Base-by-base conservation (phyloP, 306 rosid species). In the Begonia loranthoides region DNA sequence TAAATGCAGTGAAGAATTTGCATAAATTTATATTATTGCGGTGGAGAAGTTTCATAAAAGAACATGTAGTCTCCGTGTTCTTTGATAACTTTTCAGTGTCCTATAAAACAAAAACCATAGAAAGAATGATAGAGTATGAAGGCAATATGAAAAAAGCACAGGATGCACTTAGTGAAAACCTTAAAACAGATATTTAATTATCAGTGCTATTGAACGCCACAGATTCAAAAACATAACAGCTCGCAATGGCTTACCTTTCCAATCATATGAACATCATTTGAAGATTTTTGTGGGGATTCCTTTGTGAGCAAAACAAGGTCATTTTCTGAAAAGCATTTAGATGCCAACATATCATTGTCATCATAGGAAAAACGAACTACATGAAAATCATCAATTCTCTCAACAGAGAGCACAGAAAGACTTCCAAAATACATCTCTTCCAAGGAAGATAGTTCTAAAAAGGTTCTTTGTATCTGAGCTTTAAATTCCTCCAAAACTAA, bases 361-460 rank as follows among this genome's bases (percentile, higher is more conserved):
- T 89, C 95, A 4, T 82, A 83, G 56, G 87, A 58, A 66, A 82
- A 90, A 54, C 95, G 94, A 56, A 85, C 85, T 62, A 82, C 70
- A 70, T 90, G 97, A 67, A 90, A 90, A 56, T 85, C 97, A 57
- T 90, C 95, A 64, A 85, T 72, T 74, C 94, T 77, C 79, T 90
- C 97, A 38, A 89, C 73, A 44, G 93, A 76, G 67, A 89, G 83
- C 61, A 85, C 95, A 52, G 94, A 89, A 16, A 89, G 76, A 50
- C 56, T 74, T 59, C 95, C 93, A 70, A 83, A 72, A 70, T 68
- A 72, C 73, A 77, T 78, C 55, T 70, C 93, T 67, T 89, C 90
- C 95, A 75, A 79, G 19, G 95, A 82, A 56, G 93, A 74, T 71
- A 72, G 77, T 62, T 89, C 97, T 12, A 66, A 53, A 74, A 79